Base-by-base conservation (phyloP, 495 filamentous ascomycete species). In the Recurvomyces mirabilis region DNA sequence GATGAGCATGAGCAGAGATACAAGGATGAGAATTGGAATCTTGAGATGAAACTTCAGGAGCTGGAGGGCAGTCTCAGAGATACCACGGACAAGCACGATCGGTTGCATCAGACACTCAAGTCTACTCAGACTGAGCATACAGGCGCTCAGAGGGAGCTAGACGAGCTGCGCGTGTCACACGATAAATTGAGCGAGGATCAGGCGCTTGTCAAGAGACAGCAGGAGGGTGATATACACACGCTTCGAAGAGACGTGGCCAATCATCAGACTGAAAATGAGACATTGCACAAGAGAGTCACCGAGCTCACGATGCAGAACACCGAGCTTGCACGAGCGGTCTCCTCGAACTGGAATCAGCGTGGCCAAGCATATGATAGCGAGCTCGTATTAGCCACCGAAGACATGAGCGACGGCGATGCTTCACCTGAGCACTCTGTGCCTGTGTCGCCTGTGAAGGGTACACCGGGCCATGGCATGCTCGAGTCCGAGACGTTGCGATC, bases 11-110 rank as follows among this genome's bases (percentile, higher is more conserved):
- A 98, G 64, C 81, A 87, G 60, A 77, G 84, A 14, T 93, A 88
- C 62, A 96, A 94, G 61, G 91, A 98, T 57, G 89, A 94, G 59
- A 98, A 96, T 57, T 98, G 91, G 91, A 84, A 81, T 47, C 71
- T 98, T 32, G 91, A 95, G 63, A 87, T 87, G 1, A 79, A 82
- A 52, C 74, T 85, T 20, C 91, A 93, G 44, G 87, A 95, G 41
- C 67, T 87, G 20, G 69, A 81, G 47, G 73, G 82, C 6, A 62
- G 71, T 13, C 68, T 74, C 34, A 79, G 75, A 56, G 87, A 91
- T 9, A 72, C 81, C 0, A 70, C 77, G 6, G 84, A 86, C 53
- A 78, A 79, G 39, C 87, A 94, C 61, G 78, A 81, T 52, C 81
- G 79, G 60, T 69, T 94, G n/a, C 74, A 69, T 38, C 81, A 83